These are phyloP conservation scores for Cladorrhinum samala DNA, from an alignment of 495 filamentous ascomycete species.

Conservation along the genomic window DNA sequence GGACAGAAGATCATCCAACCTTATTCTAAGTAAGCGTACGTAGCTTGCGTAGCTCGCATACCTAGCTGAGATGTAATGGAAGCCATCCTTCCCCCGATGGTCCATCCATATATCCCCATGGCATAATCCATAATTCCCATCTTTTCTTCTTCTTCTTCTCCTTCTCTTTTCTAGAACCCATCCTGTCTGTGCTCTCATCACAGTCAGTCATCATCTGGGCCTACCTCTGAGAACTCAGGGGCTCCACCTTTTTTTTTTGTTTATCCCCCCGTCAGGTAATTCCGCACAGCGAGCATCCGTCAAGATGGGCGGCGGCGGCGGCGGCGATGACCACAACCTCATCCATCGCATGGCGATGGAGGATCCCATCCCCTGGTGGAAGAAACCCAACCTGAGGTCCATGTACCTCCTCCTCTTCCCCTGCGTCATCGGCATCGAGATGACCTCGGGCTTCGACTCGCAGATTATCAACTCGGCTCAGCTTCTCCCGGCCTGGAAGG, in stretches of 20 bases:
- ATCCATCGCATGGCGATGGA: constrained; percentile 50
- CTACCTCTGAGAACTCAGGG: not conserved
- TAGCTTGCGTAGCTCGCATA: too few species aligned
- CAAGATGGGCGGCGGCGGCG: constrained; percentile 35
- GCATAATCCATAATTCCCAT: too few species aligned
- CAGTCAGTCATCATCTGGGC: not conserved
- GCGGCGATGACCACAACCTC: constrained; percentile 32
- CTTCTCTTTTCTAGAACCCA: too few species aligned
- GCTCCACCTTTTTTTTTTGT: too few species aligned
- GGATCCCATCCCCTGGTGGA: constrained; percentile 54
- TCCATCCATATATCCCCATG: too few species aligned
- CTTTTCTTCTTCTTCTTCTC: not conserved
- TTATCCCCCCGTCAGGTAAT: too few species aligned
- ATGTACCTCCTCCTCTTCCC: constrained; percentile 60
- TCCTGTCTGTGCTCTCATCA: too few species aligned
- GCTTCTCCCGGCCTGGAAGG: constrained; percentile 51
- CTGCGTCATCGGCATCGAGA: constrained; percentile 64
- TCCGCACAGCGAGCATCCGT: constrained; percentile 6
- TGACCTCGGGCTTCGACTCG: constrained; percentile 67
- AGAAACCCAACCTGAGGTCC: constrained; percentile 54
- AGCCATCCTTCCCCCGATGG: too few species aligned
- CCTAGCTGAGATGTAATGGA: too few species aligned
- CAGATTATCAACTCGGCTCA: constrained; percentile 65
- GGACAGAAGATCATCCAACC: too few species aligned
- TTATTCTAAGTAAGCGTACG: too few species aligned